Evolutionary conservation across 2,329 filamentous ascomycete species (phyloP), one percentile per base, ranked within the genome.

Genomic region (Pseudocercospora cruenta): DNA sequence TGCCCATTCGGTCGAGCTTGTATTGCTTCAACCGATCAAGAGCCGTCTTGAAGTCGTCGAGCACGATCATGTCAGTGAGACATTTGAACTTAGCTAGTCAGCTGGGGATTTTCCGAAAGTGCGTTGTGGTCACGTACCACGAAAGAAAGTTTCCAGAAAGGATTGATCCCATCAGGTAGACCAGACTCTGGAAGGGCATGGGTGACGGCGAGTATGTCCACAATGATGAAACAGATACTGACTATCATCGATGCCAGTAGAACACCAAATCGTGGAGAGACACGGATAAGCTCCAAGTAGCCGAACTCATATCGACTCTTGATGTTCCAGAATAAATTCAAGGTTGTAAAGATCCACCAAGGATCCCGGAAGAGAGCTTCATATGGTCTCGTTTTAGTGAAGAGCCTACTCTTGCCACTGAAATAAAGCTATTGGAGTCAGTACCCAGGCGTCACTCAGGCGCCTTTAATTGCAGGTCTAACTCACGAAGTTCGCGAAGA

Each of bases 11-110:
- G 22, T 78, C 78, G 49, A 84, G 76, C 58, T 80, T 80, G 72
- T 82, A 79, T n/a, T 79, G 76, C 65, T 80, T 78, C 51, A 84
- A 71, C 4, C 80, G 77, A 65, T 84, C 82, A 24, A 84, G 74
- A 0, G 82, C 82, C 2, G 87, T 88, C 72, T 90, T 90, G 82
- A 90, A 90, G 71, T 90, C 88, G 72, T 90, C 88, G 10, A 90
- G 83, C 60, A 90, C 84, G 60, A 90, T 86, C 0, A 85, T 87
- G 72, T 90, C 88, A 21, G 87, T 89, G 55, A 90, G 81, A 67
- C 88, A 90, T 77, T 90, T 90, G 81, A 89, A 89, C 3, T 59
- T 21, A 6, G n/a, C 22, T 19, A 21, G 39, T 60, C 45, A 60
- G 39, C 36, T 12, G 31, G 4, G 31, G 8, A 36, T 7, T 21